Percentiles rank a stretch among this genome's conserved stretches.
phyloP scores from a whole-genome alignment of 306 rosid genomes.

The Prunus fruticosa region DNA sequence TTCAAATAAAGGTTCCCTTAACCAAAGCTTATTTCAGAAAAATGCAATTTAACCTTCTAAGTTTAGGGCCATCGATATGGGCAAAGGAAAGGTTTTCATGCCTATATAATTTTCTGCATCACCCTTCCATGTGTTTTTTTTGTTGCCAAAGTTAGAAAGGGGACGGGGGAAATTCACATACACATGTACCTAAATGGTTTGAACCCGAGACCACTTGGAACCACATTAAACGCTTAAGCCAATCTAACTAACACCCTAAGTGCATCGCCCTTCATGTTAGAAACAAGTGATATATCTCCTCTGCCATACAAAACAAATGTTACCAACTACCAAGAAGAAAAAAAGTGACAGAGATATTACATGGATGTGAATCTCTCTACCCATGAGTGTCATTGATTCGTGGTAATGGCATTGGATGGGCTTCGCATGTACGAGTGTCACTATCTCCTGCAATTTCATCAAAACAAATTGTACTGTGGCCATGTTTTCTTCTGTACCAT shows the following conservation, averaged over 20 bases:
- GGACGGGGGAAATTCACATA: too few relatives aligned
- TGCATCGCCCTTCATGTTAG: too few relatives aligned
- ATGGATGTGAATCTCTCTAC: not conserved
- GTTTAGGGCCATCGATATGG: too few relatives aligned
- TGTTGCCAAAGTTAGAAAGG: too few relatives aligned
- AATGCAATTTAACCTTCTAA: too few relatives aligned
- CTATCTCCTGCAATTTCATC: slow-evolving; percentile 5
- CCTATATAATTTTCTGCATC: not conserved
- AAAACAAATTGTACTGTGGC: not conserved
- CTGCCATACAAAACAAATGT: not conserved
- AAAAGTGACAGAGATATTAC: not conserved
- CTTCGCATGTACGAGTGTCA: slow-evolving; percentile 10
- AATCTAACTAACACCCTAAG: too few relatives aligned
- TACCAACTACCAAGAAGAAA: not conserved
- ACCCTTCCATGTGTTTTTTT: too few relatives aligned
- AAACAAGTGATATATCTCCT: not conserved
- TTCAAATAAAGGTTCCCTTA: too few relatives aligned
- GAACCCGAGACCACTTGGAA: too few relatives aligned
- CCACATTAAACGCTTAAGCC: too few relatives aligned
- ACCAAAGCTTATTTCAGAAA: too few relatives aligned
- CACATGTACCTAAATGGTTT: fast-evolving
- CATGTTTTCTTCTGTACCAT: not conserved
- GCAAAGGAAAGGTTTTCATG: not conserved
- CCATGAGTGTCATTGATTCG: not conserved
- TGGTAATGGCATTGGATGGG: not conserved